A percentile compares a stretch with the other conserved stretches of the same genome.
Evolutionary conservation across 306 rosid species (phyloP).

Genomic region (Cicer arietinum): DNA sequence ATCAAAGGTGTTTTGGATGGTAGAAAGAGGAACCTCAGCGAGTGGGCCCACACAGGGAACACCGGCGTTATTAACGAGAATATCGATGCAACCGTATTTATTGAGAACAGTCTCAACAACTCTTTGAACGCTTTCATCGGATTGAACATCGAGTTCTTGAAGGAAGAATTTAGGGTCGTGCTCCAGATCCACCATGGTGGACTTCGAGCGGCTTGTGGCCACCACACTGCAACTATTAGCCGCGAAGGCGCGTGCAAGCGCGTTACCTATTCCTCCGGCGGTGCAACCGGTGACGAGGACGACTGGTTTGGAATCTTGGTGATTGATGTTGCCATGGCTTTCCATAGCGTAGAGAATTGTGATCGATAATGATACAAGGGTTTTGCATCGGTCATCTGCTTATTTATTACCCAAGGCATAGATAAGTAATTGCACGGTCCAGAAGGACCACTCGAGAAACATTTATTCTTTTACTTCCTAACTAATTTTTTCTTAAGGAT

Average conservation of each 20-base stretch:
- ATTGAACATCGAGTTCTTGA: constrained; percentile 76
- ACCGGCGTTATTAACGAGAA: constrained; percentile 88
- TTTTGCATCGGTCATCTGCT: too few species aligned
- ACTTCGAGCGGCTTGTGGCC: constrained; percentile 69
- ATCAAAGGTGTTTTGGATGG: constrained; percentile 62
- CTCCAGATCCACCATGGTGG: constrained; percentile 65
- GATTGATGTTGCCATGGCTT: not conserved
- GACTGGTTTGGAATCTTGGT: constrained; percentile 40
- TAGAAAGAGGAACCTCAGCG: constrained; percentile 73
- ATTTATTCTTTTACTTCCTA: too few species aligned
- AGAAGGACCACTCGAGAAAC: too few species aligned
- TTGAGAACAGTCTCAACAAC: constrained; percentile 54
- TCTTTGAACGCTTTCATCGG: constrained; percentile 66
- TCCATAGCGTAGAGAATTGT: not conserved
- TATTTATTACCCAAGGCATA: too few species aligned
- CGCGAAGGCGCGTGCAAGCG: constrained; percentile 79
- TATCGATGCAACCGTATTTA: constrained; percentile 67
- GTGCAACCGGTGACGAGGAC: constrained; percentile 83
- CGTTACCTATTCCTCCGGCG: constrained; percentile 75
- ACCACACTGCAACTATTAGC: constrained; percentile 67
- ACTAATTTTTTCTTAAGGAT: too few species aligned
- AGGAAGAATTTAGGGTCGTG: constrained; percentile 58
- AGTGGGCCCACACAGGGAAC: constrained; percentile 78
- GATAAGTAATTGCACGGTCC: too few species aligned
- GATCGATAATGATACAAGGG: too few species aligned